Conservation (phyloP, 257 asterid genomes). For the Salvia hispanica region DNA sequence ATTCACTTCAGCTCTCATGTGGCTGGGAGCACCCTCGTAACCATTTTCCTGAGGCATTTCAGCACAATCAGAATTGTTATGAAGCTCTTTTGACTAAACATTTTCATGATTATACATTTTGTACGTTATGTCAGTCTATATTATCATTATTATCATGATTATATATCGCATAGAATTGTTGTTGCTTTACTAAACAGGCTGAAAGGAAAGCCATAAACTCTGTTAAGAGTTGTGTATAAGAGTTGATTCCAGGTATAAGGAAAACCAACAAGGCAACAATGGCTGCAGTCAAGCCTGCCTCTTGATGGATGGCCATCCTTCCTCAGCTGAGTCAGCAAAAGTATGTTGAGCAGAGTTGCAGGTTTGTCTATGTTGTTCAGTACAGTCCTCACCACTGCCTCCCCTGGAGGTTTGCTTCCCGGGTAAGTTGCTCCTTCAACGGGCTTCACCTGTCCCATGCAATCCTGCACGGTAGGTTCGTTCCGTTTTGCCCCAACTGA, state of each 20-base stretch:
- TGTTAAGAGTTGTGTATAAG: conserved; percentile 49
- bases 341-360: conserved; percentile 56
- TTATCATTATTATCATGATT: too few species aligned
- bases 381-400: conserved; percentile 44
- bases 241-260: conserved; percentile 89
- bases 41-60: conserved; percentile 12
- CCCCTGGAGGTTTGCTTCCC: conserved; percentile 41
- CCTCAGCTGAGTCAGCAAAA: conserved; percentile 61
- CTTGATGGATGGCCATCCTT: conserved; percentile 76
- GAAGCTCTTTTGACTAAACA: conserved; percentile 10
- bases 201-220: neutral
- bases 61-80: conserved; percentile 13
- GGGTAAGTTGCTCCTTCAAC: conserved; percentile 51
- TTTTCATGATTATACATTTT: conserved; percentile 22
- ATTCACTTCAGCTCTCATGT: conserved; percentile 2
- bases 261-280: conserved; percentile 89
- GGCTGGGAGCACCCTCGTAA: conserved; percentile 3
- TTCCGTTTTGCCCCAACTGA: conserved; percentile 65
- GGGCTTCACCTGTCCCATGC: conserved; percentile 55
- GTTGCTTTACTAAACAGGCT: neutral
- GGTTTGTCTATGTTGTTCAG: conserved; percentile 51
- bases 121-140: neutral
- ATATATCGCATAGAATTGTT: neutral
- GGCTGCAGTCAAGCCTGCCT: conserved; percentile 64
- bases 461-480: conserved; percentile 44